Evolutionary conservation across 306 rosid genomes (phyloP), one percentile per base, ranked within the genome.

Genomic region (Prunus campanulata): DNA sequence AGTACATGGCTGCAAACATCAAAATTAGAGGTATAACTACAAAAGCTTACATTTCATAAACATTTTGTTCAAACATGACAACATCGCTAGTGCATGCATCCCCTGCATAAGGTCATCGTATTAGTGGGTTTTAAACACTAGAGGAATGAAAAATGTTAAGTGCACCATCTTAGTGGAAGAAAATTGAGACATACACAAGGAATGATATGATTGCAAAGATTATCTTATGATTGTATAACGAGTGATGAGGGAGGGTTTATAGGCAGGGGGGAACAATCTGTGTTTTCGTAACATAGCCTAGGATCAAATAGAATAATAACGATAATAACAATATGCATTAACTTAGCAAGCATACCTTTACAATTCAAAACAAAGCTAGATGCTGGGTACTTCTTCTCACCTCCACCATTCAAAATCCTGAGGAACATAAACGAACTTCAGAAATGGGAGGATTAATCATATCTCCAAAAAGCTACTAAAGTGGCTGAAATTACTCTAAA

Each of bases 31-130:
- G 66, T n/a, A 20, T 35, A 25, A 59, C 19, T 16, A 46, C 7
- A 61, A 59, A 16, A 56, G 14, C 97, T 89, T 89, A 94, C 96
- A 84, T 92, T 74, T 89, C 95, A 70, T 92, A 90, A 48, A 95
- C 95, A 74, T 92, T 90, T 72, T 92, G 97, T 88, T 94, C 96
- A 72, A 92, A 94, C 88, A 90, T 82, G 75, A 94, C 97, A 81
- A 92, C 83, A 85, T 94, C 98, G 20, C 95, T 92, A 2, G 87
- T 85, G 86, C 98, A 91, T 60, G 98, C 98, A 85, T 94, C 97
- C 61, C 98, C 98, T 94, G 91, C 88, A 87, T 50, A 74, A 65
- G 50, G 50, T 57, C 78, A 68, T 22, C 9, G 47, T 59, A 27
- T 29, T 19, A 35, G 46, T 79, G 19, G 75, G 75, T 27, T 70